phyloP scores from a whole-genome alignment of 768 basidiomycete genomes.

The Suillus clintonianus region DNA sequence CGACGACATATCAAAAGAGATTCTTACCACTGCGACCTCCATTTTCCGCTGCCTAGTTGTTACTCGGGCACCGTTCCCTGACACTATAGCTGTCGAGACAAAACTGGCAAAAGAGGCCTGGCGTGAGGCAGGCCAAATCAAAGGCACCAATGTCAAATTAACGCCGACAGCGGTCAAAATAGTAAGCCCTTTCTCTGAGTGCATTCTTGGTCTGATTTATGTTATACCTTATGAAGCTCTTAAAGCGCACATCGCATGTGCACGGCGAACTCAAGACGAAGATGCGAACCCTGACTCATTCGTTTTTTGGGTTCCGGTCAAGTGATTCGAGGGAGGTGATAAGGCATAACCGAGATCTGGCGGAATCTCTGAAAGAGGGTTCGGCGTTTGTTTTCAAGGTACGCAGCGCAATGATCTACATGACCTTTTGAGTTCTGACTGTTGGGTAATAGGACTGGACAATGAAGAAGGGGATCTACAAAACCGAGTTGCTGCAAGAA shows the following conservation, averaged over 20 bases:
- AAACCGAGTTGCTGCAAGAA: not conserved
- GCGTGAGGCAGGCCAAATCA: not conserved
- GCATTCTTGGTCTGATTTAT: not conserved
- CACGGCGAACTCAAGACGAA: conserved; percentile 9
- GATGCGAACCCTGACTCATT: not conserved
- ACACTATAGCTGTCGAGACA: conserved; percentile 4
- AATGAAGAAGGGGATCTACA: too few relatives aligned
- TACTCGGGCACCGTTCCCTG: conserved; percentile 23
- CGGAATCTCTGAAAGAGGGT: too few relatives aligned
- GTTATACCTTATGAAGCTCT: not conserved
- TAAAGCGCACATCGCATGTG: conserved; percentile 8
- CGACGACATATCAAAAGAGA: conserved; percentile 16
- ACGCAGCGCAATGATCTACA: not conserved
- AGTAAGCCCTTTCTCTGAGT: not conserved
- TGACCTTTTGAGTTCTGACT: not conserved
- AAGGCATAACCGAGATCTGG: too few relatives aligned
- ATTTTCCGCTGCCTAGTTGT: conserved; percentile 18
- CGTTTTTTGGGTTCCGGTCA: conserved; percentile 3
- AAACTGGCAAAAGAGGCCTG: conserved; percentile 6
- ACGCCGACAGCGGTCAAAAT: not conserved
- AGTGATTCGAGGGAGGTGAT: not conserved
- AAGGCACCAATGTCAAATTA: conserved; percentile 1
- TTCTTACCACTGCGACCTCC: conserved; percentile 17
- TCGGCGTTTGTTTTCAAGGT: not conserved
- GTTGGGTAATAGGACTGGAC: too few relatives aligned